Evolutionary conservation across 2,329 filamentous ascomycete genomes (phyloP).

Genomic region (Aspergillus sp.): DNA sequence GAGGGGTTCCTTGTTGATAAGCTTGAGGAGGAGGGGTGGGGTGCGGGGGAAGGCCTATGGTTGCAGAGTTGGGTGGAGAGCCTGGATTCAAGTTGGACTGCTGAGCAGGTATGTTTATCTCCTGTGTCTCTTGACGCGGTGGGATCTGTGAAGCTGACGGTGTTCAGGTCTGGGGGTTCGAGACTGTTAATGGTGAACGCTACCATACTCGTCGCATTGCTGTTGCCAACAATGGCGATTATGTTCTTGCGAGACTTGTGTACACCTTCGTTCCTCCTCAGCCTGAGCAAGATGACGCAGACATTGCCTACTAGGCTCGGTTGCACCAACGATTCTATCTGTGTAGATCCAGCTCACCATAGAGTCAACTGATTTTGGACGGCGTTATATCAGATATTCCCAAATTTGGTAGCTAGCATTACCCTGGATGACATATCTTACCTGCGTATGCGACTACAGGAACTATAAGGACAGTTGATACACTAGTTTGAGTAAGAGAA

Average conservation of each 20-base stretch:
- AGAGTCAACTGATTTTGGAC: background rate
- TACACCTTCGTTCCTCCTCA: slow-evolving; percentile 39
- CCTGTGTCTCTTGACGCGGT: background rate
- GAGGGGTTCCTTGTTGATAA: slow-evolving; percentile 65
- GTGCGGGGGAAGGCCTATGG: slow-evolving; percentile 48
- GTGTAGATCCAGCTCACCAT: background rate
- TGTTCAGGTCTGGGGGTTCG: slow-evolving; percentile 52
- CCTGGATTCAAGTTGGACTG: slow-evolving; percentile 56
- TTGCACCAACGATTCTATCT: background rate
- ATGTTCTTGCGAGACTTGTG: slow-evolving; percentile 45
- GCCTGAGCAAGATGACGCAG: slow-evolving; percentile 4
- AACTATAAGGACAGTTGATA: background rate
- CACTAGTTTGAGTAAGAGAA: background rate
- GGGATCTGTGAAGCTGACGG: background rate
- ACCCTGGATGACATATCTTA: background rate
- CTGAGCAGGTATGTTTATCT: slow-evolving; percentile 51
- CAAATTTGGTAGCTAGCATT: background rate
- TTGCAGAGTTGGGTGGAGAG: slow-evolving; percentile 58
- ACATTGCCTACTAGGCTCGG: slow-evolving; percentile 11
- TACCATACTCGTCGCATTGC: slow-evolving; percentile 49
- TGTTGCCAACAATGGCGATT: slow-evolving; percentile 43
- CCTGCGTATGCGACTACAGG: background rate
- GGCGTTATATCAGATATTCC: background rate
- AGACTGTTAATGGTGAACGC: slow-evolving; percentile 46
- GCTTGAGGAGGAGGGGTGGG: slow-evolving; percentile 45